Conservation (phyloP, 306 rosid species). For the Quercus rubra region DNA sequence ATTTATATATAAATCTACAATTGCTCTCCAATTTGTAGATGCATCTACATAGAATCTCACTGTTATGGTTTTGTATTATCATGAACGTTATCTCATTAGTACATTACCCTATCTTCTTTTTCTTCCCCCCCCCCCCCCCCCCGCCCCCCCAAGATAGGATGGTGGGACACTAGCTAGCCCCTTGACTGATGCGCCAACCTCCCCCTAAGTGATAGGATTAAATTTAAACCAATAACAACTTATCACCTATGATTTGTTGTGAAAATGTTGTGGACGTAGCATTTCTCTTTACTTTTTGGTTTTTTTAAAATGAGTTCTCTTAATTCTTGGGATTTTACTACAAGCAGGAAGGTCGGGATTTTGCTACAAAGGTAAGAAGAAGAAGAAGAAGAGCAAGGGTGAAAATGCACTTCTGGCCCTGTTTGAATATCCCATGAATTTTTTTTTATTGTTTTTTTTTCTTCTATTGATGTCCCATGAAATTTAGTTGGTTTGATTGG, state of each 20-base stretch:
- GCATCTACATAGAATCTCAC: neutral
- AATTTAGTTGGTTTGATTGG: neutral
- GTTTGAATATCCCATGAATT: neutral
- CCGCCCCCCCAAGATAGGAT: too few relatives aligned
- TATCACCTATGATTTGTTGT: too few relatives aligned
- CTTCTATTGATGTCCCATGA: neutral
- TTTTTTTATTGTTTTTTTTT: too few relatives aligned
- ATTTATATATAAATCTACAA: neutral
- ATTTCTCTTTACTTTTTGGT: neutral
- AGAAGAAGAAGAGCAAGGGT: neutral
- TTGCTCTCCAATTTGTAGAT: too few relatives aligned
- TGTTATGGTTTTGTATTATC: neutral
- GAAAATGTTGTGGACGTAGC: too few relatives aligned
- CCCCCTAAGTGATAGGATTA: too few relatives aligned
- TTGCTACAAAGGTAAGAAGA: neutral
- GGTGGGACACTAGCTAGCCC: rapidly evolving
- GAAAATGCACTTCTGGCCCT: neutral
- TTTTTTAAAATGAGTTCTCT: neutral
- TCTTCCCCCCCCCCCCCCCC: too few relatives aligned
- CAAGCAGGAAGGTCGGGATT: neutral
- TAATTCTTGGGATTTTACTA: neutral
- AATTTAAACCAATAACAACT: too few relatives aligned
- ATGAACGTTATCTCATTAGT: neutral
- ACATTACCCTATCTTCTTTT: too few relatives aligned
- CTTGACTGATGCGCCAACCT: too few relatives aligned